Percentiles rank a stretch among this genome's conserved stretches.
These are phyloP conservation scores for Dactylonectria macrodidyma DNA, from an alignment of 2,329 filamentous ascomycete species.

Conservation along the genomic window DNA sequence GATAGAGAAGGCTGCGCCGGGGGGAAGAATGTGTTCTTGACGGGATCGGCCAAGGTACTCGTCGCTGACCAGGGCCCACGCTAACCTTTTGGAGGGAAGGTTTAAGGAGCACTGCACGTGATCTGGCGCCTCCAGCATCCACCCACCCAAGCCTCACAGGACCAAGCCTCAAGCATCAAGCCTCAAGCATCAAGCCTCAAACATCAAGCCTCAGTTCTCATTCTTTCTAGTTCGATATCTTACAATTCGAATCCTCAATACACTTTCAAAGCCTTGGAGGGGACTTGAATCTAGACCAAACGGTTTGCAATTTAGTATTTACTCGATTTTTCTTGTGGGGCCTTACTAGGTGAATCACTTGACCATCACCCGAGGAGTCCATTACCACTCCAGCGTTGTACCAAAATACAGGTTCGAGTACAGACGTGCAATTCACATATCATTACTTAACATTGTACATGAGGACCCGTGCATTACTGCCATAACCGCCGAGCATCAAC, in stretches of 20 bases:
- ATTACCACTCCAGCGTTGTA: neutral
- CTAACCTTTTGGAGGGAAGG: conserved; percentile 49
- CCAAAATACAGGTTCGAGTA: neutral
- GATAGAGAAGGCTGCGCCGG: conserved; percentile 50
- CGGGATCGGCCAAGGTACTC: conserved; percentile 53
- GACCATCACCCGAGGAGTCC: neutral
- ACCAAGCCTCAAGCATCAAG: neutral
- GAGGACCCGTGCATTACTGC: conserved; percentile 22
- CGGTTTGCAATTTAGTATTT: too few relatives aligned
- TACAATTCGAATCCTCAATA: too few relatives aligned
- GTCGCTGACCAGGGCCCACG: conserved; percentile 46
- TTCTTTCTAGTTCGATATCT: too few relatives aligned
- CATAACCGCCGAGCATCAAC: conserved; percentile 22
- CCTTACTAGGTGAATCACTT: too few relatives aligned
- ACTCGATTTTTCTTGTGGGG: too few relatives aligned
- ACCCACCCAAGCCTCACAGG: conserved; percentile 2
- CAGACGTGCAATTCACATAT: conserved; percentile 28
- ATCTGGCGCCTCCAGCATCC: conserved; percentile 33
- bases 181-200: too few relatives aligned
- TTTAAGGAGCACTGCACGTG: conserved; percentile 53
- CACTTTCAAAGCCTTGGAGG: too few relatives aligned
- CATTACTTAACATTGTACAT: conserved; percentile 43
- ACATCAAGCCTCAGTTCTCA: too few relatives aligned
- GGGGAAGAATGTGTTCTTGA: conserved; percentile 59
- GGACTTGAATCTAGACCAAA: too few relatives aligned